These are phyloP conservation scores for Kodamaea fungicola DNA, from an alignment of 1,139 yeast species.

Conservation along the genomic window DNA sequence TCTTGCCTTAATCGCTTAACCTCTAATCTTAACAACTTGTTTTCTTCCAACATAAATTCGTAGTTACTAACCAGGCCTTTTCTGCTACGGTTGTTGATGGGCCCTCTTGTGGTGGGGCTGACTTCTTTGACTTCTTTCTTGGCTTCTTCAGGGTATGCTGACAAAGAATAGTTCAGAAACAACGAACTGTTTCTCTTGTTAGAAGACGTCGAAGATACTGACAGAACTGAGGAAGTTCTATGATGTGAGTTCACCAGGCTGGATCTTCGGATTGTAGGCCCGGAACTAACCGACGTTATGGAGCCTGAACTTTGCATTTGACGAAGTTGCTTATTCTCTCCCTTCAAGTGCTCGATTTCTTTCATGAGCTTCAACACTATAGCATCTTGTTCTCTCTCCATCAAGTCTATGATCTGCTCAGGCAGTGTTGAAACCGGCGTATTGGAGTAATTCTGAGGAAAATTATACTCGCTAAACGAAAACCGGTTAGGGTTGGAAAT, in stretches of 20 bases:
- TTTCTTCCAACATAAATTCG: constrained; percentile 13
- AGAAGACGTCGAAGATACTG: constrained; percentile 3
- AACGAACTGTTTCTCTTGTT: constrained; percentile 13
- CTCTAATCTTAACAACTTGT: constrained; percentile 13
- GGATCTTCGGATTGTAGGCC: constrained; percentile 10
- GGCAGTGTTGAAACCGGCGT: constrained; percentile 3
- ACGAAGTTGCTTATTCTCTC: constrained; percentile 43
- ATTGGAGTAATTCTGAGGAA: constrained; percentile 2
- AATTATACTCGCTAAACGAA: constrained; percentile 8
- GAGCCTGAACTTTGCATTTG: constrained; percentile 2
- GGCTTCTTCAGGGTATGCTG: constrained; percentile 1
- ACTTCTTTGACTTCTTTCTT: constrained; percentile 7
- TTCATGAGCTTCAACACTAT: constrained; percentile 56
- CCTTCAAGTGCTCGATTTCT: constrained; percentile 50
- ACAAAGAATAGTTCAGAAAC: constrained; percentile 11
- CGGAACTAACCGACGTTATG: not conserved
- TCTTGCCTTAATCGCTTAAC: constrained; percentile 12
- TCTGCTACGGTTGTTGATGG: constrained; percentile 9
- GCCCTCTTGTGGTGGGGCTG: constrained; percentile 10
- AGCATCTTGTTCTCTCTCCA: constrained; percentile 72
- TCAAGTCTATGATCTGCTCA: constrained; percentile 54
- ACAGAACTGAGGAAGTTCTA: constrained; percentile 10
- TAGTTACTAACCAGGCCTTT: constrained; percentile 11
- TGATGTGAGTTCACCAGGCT: constrained; percentile 14
- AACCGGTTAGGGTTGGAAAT: constrained; percentile 9